A percentile compares a stretch with the other conserved stretches of the same genome.
These are phyloP conservation scores for Ceratobasidium sp. DNA, from an alignment of 1,284 basidiomycete genomes.

Conservation along the genomic window DNA sequence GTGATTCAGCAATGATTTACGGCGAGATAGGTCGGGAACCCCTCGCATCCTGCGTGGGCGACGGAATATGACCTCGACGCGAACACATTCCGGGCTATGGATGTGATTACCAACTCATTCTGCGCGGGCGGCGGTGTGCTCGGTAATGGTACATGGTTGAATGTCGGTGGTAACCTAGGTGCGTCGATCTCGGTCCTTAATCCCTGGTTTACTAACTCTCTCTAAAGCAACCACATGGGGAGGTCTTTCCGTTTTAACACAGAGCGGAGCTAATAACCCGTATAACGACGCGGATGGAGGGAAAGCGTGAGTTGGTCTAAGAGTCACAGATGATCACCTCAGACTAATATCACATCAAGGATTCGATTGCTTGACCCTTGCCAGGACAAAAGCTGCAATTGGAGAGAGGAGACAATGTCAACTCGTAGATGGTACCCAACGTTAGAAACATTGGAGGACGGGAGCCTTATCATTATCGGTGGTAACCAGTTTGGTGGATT, in stretches of 20 bases:
- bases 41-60: constrained; percentile 60
- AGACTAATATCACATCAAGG: not conserved
- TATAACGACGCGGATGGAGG: constrained; percentile 35
- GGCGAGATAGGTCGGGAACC: constrained; percentile 63
- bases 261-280: constrained; percentile 20
- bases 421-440: constrained; percentile 48
- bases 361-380: constrained; percentile 40
- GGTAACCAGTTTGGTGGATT: constrained; percentile 86
- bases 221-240: constrained; percentile 23
- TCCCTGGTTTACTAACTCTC: constrained; percentile 36
- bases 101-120: constrained; percentile 84
- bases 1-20: constrained; percentile 52
- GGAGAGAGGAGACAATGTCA: constrained; percentile 33
- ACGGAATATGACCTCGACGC: constrained; percentile 61
- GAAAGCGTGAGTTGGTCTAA: constrained; percentile 28
- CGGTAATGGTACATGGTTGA: constrained; percentile 64
- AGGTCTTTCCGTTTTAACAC: constrained; percentile 54
- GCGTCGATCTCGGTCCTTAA: not conserved
- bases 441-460: constrained; percentile 56
- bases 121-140: constrained; percentile 73
- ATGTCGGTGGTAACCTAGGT: constrained; percentile 72
- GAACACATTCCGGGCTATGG: constrained; percentile 66
- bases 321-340: not conserved
- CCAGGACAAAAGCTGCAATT: constrained; percentile 45
- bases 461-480: constrained; percentile 65